Base-by-base conservation (phyloP, 495 filamentous ascomycete genomes). In the Neurospora sp. region DNA sequence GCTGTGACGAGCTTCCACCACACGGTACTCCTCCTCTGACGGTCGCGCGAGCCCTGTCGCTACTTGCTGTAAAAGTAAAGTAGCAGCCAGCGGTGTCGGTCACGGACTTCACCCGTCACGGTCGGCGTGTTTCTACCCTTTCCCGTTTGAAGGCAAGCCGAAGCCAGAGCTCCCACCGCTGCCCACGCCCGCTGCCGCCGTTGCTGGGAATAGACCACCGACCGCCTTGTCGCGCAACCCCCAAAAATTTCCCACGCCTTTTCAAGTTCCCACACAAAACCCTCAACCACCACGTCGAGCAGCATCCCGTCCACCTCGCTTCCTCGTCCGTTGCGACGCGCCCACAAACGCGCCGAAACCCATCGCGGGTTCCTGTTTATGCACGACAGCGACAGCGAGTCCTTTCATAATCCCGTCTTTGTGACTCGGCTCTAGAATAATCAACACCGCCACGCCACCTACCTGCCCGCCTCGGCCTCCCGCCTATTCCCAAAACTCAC, bases 241-340 rank as follows among this genome's bases (percentile, higher is more conserved):
- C 73, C 72, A 54, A 74, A 74, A 71, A 71, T 71, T 66, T 66
- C 42, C 18, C 18, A 72, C 71, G 70, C 38, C 38, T 66, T 35
- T 66, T 7, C 54, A 66, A 14, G 35, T 72, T 72, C 62, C 72
- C 70, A 70, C 73, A 70, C 73, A 74, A 71, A 69, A 70, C 70
- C 59, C 54, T 35, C 54, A 35, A 66, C 54, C 54, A 35, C 54
- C 27, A 66, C 54, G 54, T 66, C 54, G 54, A 66, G 54, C 54
- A 16, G 54, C 54, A 66, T 9, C 54, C 54, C 54, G 54, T 66
- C 54, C 12, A 16, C 54, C 54, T 66, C 14, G 54, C 27, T 69
- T 69, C 40, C 40, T 42, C 48, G 39, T 39, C 54, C 14, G 10
- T 23, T 71, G 42, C 11, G 40, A 72, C 70, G 73, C 73, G 73